Evolutionary conservation across 257 asterid species (phyloP).

Genomic region (Ilex asprella): DNA sequence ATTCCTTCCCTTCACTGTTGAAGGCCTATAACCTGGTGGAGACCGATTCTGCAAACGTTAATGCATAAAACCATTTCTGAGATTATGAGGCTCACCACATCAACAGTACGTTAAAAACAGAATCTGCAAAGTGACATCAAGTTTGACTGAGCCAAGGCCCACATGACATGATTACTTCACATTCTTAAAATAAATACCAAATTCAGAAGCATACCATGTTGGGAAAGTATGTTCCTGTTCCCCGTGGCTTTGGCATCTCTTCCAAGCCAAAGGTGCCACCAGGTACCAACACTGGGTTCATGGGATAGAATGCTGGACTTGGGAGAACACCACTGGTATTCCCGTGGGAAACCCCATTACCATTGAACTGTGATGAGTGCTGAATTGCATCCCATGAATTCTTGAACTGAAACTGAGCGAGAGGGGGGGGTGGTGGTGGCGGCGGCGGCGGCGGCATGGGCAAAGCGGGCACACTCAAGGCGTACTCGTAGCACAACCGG

Average conservation of each 20-base stretch:
- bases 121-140: not conserved
- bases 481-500: constrained; percentile 29
- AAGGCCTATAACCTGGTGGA: constrained; percentile 39
- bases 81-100: constrained; percentile 8
- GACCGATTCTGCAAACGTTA: constrained; percentile 34
- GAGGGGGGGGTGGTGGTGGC: not conserved
- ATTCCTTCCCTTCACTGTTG: constrained; percentile 39
- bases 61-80: constrained; percentile 10
- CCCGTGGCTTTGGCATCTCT: constrained; percentile 68
- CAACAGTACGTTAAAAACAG: not conserved
- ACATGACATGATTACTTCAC: constrained; percentile 4
- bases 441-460: constrained; percentile 27
- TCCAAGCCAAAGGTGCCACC: constrained; percentile 42
- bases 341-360: constrained; percentile 39
- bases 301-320: constrained; percentile 9
- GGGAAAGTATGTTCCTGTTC: constrained; percentile 80
- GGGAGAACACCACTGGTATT: constrained; percentile 18
- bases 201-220: constrained; percentile 40
- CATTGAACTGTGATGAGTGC: constrained; percentile 33
- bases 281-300: constrained; percentile 25
- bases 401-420: constrained; percentile 20
- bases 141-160: constrained; percentile 3
- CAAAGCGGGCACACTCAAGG: constrained; percentile 26
- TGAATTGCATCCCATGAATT: constrained; percentile 29
- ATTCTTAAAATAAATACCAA: constrained; percentile 2